Evolutionary conservation across 257 asterid species (phyloP).

Genomic region (Solanum lignicaule): DNA sequence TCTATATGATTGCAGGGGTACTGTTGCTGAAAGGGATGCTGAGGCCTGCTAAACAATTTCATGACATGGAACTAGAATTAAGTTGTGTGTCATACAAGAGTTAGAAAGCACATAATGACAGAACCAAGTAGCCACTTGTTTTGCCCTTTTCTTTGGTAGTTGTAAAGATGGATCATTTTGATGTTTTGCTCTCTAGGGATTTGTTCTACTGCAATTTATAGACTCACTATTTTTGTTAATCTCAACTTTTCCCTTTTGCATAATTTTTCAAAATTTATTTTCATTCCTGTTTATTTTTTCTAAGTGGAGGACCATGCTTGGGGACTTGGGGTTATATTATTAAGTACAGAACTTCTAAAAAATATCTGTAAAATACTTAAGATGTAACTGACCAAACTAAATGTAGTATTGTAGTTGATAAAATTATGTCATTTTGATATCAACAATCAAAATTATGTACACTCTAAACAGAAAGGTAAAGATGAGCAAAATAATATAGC

Average conservation of each 20-base stretch:
- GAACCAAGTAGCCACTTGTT: not conserved
- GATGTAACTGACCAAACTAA: not conserved
- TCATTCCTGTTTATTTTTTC: not conserved
- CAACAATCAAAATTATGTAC: not conserved
- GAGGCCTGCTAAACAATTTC: not conserved
- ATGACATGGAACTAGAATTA: not conserved
- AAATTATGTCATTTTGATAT: not conserved
- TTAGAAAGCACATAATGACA: not conserved
- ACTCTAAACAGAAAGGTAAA: not conserved
- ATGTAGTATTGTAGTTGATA: not conserved
- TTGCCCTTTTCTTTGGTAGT: not conserved
- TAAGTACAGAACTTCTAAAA: not conserved
- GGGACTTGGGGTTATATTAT: not conserved
- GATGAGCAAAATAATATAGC: not conserved
- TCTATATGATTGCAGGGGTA: slow-evolving; percentile 48
- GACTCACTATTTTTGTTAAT: not conserved
- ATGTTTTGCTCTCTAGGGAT: not conserved
- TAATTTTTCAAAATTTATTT: no score
- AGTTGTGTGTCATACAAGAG: slow-evolving; percentile 1
- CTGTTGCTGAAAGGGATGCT: slow-evolving; percentile 58
- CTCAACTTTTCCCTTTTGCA: not conserved
- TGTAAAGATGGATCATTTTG: not conserved
- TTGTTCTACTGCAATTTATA: not conserved
- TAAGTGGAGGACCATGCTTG: not conserved
- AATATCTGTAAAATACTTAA: not conserved